These are phyloP conservation scores for Cryphonectria carpinicola DNA, from an alignment of 2,329 filamentous ascomycete species.

Conservation along the genomic window DNA sequence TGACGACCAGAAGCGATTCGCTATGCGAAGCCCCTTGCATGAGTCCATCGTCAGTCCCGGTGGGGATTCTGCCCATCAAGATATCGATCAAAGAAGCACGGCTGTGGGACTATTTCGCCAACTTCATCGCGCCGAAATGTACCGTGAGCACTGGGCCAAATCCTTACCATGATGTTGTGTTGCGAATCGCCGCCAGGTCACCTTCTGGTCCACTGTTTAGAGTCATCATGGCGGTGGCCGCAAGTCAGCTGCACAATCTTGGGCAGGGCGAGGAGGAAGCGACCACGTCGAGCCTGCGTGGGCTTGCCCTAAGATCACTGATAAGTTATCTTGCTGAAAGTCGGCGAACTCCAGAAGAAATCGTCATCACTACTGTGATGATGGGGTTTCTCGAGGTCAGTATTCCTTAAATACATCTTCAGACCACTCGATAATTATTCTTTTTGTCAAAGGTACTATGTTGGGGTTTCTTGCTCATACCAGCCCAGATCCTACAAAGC, in stretches of 20 bases:
- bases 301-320: constrained; percentile 31
- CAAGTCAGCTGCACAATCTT: constrained; percentile 36
- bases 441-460: neutral
- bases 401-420: neutral
- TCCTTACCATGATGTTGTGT: constrained; percentile 35
- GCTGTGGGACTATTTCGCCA: constrained; percentile 36
- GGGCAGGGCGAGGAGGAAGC: constrained; percentile 31
- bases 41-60: neutral
- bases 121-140: constrained; percentile 34
- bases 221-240: constrained; percentile 36
- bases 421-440: no score
- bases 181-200: constrained; percentile 33
- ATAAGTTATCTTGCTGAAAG: constrained; percentile 23
- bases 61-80: neutral
- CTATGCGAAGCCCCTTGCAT: neutral
- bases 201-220: constrained; percentile 35
- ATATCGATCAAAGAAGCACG: constrained; percentile 27
- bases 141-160: constrained; percentile 34
- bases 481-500: constrained; percentile 34
- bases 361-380: constrained; percentile 34
- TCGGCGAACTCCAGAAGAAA: constrained; percentile 29
- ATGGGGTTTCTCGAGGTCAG: constrained; percentile 35
- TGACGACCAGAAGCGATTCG: neutral
- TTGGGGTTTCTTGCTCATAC: neutral
- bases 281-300: constrained; percentile 32